A percentile compares a stretch with the other conserved stretches of the same genome.
phyloP scores from a whole-genome alignment of 345 rosid genomes.

The Bruguiera sexangula region DNA sequence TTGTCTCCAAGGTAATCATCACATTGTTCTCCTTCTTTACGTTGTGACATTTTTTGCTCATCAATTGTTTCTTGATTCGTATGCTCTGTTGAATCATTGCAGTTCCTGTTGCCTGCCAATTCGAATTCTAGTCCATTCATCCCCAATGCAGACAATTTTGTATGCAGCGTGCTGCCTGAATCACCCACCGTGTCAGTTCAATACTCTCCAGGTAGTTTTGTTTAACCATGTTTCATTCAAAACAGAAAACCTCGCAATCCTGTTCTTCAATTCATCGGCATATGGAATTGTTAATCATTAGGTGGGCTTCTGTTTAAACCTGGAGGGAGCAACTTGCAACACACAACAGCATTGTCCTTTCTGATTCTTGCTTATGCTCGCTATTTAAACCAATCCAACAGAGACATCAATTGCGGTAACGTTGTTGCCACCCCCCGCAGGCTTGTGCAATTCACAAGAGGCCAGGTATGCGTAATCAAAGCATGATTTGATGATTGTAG shows the following conservation, averaged over 20 bases:
- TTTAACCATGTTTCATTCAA: too few species aligned
- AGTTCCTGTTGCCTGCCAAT: slow-evolving; percentile 22
- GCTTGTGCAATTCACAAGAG: slow-evolving; percentile 18
- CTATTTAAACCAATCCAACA: slow-evolving; percentile 7
- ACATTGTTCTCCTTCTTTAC: not conserved
- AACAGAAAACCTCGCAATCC: too few species aligned
- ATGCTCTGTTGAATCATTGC: not conserved
- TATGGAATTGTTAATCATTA: not conserved
- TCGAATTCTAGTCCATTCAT: slow-evolving; percentile 20
- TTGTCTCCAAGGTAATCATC: slow-evolving; percentile 12
- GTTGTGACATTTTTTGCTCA: not conserved
- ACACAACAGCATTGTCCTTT: slow-evolving; percentile 21
- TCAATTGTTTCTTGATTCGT: not conserved
- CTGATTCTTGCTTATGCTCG: slow-evolving; percentile 20
- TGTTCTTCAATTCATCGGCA: too few species aligned
- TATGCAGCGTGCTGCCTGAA: slow-evolving; percentile 49
- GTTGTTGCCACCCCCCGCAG: slow-evolving; percentile 15
- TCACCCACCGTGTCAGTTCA: slow-evolving; percentile 41
- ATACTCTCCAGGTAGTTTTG: slow-evolving; percentile 44
- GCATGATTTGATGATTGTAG: too few species aligned
- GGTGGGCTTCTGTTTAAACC: slow-evolving; percentile 48
- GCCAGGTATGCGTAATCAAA: slow-evolving; percentile 6
- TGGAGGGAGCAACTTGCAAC: slow-evolving; percentile 28
- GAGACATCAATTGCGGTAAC: slow-evolving; percentile 9
- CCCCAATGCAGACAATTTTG: slow-evolving; percentile 36